These are phyloP conservation scores for Pelargonium fulgidum DNA, from an alignment of 441 rosid species.

Conservation along the genomic window DNA sequence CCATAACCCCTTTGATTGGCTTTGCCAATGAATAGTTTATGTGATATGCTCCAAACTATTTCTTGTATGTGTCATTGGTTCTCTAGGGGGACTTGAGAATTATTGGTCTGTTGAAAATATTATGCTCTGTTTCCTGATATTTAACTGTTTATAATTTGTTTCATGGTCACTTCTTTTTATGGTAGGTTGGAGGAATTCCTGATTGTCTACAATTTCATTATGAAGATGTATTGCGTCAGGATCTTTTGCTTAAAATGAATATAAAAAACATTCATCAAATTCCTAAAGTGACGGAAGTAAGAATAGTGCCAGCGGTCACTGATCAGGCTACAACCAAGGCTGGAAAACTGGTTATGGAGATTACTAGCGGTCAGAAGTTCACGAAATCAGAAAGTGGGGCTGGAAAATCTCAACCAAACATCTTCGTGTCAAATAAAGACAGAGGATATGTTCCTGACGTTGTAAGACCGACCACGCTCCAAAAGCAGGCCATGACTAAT, in stretches of 20 bases:
- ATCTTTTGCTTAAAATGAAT: constrained; percentile 2
- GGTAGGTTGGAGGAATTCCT: neutral
- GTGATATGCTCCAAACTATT: neutral
- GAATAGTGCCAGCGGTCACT: neutral
- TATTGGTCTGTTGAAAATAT: neutral
- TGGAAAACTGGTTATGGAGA: neutral
- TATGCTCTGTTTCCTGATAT: neutral
- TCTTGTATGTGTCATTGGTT: neutral
- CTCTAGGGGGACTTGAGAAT: neutral
- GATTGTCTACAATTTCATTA: neutral
- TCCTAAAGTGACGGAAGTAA: neutral
- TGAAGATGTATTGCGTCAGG: constrained; percentile 4
- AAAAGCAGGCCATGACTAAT: neutral
- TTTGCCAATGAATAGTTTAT: neutral
- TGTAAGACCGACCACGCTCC: neutral
- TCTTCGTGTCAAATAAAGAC: neutral
- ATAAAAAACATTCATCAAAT: neutral
- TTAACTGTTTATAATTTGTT: neutral
- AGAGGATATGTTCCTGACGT: constrained; percentile 2
- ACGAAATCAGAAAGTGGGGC: neutral
- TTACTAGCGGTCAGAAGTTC: neutral
- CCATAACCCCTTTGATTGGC: too few species aligned
- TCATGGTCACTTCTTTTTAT: neutral
- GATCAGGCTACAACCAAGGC: neutral
- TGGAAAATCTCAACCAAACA: neutral